Conservation (phyloP, 1,284 basidiomycete species). For the Trametes sp. region DNA sequence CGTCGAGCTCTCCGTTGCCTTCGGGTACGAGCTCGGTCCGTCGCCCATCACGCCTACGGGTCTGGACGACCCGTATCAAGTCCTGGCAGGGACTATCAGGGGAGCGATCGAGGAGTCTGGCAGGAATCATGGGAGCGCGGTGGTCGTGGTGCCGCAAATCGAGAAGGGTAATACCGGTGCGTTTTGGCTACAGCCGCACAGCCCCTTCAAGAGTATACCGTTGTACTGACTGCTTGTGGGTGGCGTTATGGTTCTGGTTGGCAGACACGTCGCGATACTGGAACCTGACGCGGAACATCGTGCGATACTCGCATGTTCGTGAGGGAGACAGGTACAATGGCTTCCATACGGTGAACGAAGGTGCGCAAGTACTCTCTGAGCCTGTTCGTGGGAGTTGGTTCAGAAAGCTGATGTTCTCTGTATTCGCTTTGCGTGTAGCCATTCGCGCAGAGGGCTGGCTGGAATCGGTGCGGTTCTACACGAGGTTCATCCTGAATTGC, state of each 20-base stretch:
- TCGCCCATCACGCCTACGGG: constrained; percentile 59
- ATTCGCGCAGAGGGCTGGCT: constrained; percentile 33
- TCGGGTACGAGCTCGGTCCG: constrained; percentile 55
- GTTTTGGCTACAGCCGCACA: background rate
- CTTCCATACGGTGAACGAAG: constrained; percentile 61
- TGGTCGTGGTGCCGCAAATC: constrained; percentile 49
- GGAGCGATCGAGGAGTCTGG: constrained; percentile 40
- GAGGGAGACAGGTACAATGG: constrained; percentile 29
- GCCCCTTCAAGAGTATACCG: too few relatives aligned
- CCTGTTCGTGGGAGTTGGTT: too few relatives aligned
- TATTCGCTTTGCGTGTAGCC: constrained; percentile 20
- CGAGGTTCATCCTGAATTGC: constrained; percentile 38
- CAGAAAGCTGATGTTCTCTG: background rate
- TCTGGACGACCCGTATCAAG: constrained; percentile 51
- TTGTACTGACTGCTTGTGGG: background rate
- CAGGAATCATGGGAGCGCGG: constrained; percentile 34
- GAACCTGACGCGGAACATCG: constrained; percentile 51
- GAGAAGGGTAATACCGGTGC: constrained; percentile 47
- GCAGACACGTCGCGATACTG: constrained; percentile 55
- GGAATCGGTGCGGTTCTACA: constrained; percentile 36
- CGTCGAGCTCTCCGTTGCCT: constrained; percentile 49
- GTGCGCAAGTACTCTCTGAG: background rate
- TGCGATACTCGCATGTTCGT: constrained; percentile 50
- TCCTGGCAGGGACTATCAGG: constrained; percentile 59
- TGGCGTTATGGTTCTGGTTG: too few relatives aligned